Percentiles rank a stretch among this genome's conserved stretches.
These are phyloP conservation scores for Russula griseocarnosa DNA, from an alignment of 768 basidiomycete genomes.

Conservation along the genomic window DNA sequence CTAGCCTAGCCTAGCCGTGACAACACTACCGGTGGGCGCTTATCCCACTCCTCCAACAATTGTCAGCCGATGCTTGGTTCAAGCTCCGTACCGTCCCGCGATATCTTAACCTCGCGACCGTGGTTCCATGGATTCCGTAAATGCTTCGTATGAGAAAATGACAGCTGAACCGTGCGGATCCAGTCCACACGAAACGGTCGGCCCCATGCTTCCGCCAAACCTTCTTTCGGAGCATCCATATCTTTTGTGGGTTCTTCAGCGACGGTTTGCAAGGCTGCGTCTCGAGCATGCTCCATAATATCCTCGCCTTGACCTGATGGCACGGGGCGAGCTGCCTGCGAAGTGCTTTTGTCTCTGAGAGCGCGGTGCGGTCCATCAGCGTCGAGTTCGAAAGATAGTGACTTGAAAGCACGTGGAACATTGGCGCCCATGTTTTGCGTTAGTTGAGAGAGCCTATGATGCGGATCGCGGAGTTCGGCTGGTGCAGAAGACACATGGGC, in stretches of 20 bases:
- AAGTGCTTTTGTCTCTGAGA: conserved; percentile 23
- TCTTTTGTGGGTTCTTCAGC: conserved; percentile 31
- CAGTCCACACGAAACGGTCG: conserved; percentile 80
- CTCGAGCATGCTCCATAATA: neutral
- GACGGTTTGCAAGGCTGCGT: neutral
- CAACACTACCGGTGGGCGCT: too few relatives aligned
- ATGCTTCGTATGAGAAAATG: conserved; percentile 73
- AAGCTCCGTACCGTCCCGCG: conserved; percentile 87
- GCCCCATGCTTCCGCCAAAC: conserved; percentile 52
- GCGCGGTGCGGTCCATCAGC: conserved; percentile 41
- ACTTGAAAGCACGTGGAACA: conserved; percentile 18
- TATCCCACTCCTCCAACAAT: conserved; percentile 67
- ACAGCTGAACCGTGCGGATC: conserved; percentile 64
- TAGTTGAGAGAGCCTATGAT: conserved; percentile 35
- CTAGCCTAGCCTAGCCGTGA: too few relatives aligned
- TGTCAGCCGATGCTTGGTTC: conserved; percentile 71
- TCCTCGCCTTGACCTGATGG: conserved; percentile 16
- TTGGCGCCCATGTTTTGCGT: conserved; percentile 34
- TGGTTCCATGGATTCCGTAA: conserved; percentile 93
- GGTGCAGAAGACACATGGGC: conserved; percentile 44
- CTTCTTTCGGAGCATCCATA: conserved; percentile 29
- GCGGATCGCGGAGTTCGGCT: conserved; percentile 43
- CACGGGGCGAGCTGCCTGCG: conserved; percentile 1
- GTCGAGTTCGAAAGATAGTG: conserved; percentile 40
- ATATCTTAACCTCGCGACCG: conserved; percentile 74